Evolutionary conservation across 805 yeast genomes (phyloP).

Genomic region (Suhomyces sp.): DNA sequence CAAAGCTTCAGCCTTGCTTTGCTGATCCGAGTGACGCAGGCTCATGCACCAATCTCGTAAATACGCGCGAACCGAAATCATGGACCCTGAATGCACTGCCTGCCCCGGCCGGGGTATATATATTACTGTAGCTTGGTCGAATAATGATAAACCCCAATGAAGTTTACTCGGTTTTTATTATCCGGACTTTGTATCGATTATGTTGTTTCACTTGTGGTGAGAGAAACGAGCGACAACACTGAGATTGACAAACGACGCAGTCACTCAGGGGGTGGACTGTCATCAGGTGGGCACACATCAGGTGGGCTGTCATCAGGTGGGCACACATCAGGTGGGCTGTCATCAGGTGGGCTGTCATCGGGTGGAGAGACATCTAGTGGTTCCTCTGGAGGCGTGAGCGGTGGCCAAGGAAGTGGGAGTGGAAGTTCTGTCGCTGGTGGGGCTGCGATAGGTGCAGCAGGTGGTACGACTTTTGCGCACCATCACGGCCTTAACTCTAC

Average conservation of each 20-base stretch:
- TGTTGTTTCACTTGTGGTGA: neutral
- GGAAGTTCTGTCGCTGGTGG: neutral
- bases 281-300: neutral
- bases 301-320: neutral
- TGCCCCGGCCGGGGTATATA: neutral
- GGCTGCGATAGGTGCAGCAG: slow-evolving; percentile 2
- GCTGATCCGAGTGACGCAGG: neutral
- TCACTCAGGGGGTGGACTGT: neutral
- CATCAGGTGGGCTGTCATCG: neutral
- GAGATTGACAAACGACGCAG: neutral
- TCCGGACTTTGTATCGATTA: neutral
- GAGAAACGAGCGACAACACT: neutral
- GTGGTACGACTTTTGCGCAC: neutral
- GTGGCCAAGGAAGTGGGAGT: neutral
- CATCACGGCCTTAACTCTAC: neutral
- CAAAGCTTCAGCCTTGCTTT: neutral
- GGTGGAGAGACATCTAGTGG: neutral
- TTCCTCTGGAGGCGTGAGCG: slow-evolving; percentile 1
- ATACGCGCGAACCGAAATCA: neutral
- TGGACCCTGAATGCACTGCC: neutral
- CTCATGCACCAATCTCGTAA: neutral
- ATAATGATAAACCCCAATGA: neutral
- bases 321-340: neutral
- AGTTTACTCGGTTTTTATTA: neutral
- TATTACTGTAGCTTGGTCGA: neutral